Conservation (phyloP, 164 flowering plant genomes). For the Litsea cubeba region DNA sequence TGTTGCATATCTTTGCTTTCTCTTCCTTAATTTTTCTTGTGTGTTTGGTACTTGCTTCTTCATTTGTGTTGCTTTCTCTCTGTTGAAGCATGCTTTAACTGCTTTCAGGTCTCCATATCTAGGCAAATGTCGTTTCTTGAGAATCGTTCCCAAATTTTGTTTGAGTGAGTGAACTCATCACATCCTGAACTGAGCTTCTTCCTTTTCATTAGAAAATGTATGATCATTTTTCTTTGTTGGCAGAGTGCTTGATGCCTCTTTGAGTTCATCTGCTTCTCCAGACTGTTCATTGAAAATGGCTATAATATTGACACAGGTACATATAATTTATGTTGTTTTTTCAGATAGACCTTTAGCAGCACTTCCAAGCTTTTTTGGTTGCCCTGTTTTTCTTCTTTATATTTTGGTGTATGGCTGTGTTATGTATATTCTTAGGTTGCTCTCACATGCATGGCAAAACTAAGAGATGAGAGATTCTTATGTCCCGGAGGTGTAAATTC, state of each 20-base stretch:
- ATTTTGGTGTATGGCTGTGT: constrained; percentile 2
- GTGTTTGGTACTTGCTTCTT: not conserved
- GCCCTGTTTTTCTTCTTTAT: not conserved
- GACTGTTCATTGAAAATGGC: constrained; percentile 98
- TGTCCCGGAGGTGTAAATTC: constrained; percentile 56
- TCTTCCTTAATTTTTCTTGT: not conserved
- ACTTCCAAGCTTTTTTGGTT: not conserved
- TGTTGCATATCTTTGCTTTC: not conserved
- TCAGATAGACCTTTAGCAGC: not conserved
- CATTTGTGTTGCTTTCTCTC: not conserved
- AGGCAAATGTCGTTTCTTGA: constrained; percentile 66
- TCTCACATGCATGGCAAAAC: constrained; percentile 93
- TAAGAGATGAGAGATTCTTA: constrained; percentile 81
- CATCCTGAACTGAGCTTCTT: not conserved
- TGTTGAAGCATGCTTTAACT: not conserved
- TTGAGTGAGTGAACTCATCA: constrained; percentile 48
- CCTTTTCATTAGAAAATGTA: not conserved
- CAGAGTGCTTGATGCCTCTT: constrained; percentile 84
- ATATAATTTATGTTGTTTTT: not conserved
- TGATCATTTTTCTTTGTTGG: constrained; percentile 1
- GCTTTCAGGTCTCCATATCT: constrained; percentile 63
- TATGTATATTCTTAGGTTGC: constrained; percentile 54
- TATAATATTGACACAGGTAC: constrained; percentile 69
- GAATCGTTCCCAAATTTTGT: constrained; percentile 64
- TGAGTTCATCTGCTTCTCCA: constrained; percentile 83